Base-by-base conservation (phyloP, 441 rosid genomes). In the Corymbia citriodora region DNA sequence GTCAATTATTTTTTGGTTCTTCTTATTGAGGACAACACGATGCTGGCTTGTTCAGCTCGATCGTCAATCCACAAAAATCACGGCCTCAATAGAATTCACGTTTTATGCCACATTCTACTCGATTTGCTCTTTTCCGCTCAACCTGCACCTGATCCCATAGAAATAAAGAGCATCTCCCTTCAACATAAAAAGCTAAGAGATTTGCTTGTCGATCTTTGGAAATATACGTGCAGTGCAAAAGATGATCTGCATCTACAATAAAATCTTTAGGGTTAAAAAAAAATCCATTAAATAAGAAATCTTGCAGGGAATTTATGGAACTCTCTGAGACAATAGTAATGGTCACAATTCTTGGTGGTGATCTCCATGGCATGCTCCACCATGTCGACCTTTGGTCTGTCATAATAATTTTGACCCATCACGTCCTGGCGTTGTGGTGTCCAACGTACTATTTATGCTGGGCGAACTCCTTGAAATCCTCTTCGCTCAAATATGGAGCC, bases 131-230 rank as follows among this genome's bases (percentile, higher is more conserved):
- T 59, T 59, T 59, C 65, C 3, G 7, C 31, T 61, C 31, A 61
- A 61, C 31, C 16, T 61, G 31, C 17, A 61, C 16, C 12, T 12
- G 8, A 27, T 27, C 8, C 31, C 68, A 13, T 16, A 6, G 27
- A 27, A 61, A 55, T 55, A 61, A 27, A 11, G 3, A 27, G 65
- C 68, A 2, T 61, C 9, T 61, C 2, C 0, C 68, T 61, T 27
- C 2, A 27, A 61, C 0, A 3, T 3, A 27, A 31, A 61, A 61
- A 61, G 31, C 0, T 0, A 61, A 61, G 68, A 61, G 13, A 3
- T 27, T 61, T 61, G 31, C 16, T 27, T 5, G 55, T 53, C 7
- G 55, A 53, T 53, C 15, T 15, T 15, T 53, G 17, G 17, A 53
- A 13, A 53, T 15, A 15, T 5, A 53, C 55, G 6, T 15, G 55